Conservation (phyloP, 331 rosid species). For the Rhamnella rubrinervis region DNA sequence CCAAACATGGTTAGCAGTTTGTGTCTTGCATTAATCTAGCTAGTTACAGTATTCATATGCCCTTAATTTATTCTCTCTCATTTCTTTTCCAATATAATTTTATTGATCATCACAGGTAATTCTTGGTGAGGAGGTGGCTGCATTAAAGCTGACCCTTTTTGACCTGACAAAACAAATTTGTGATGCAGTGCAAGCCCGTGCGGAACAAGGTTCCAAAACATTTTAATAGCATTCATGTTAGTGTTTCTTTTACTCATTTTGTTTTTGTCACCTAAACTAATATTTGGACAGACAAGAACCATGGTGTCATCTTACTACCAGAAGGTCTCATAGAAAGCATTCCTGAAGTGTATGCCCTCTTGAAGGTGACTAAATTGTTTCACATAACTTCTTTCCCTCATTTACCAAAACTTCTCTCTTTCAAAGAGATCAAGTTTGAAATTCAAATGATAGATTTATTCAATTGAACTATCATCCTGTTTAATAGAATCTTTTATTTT, state of each 20-base stretch:
- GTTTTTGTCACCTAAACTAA: slow-evolving; percentile 18
- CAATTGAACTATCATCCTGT: background rate
- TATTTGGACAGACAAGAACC: slow-evolving; percentile 73
- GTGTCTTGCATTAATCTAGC: slow-evolving; percentile 4
- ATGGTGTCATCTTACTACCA: slow-evolving; percentile 90
- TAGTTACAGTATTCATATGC: background rate
- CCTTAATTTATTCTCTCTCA: background rate
- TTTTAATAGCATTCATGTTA: slow-evolving; percentile 20
- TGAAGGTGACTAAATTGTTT: slow-evolving; percentile 57
- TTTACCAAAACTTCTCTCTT: background rate
- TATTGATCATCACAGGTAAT: slow-evolving; percentile 63
- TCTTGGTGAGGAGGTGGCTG: slow-evolving; percentile 98
- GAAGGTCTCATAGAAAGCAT: slow-evolving; percentile 99
- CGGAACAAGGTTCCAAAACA: slow-evolving; percentile 66
- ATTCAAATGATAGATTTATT: background rate
- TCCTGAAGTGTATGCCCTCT: slow-evolving; percentile 95
- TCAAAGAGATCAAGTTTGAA: background rate
- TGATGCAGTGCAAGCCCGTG: slow-evolving; percentile 93
- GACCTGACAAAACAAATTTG: slow-evolving; percentile 78
- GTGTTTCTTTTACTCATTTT: slow-evolving; percentile 8
- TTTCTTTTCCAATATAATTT: slow-evolving; percentile 7
- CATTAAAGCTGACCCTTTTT: slow-evolving; percentile 90
- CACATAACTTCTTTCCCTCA: background rate
- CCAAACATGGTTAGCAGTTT: slow-evolving; percentile 72
- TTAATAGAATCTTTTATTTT: background rate